Percentiles rank a stretch among this genome's conserved stretches.
Conservation (phyloP, 139 green algal species). For the Chlamydomonas sp. region DNA sequence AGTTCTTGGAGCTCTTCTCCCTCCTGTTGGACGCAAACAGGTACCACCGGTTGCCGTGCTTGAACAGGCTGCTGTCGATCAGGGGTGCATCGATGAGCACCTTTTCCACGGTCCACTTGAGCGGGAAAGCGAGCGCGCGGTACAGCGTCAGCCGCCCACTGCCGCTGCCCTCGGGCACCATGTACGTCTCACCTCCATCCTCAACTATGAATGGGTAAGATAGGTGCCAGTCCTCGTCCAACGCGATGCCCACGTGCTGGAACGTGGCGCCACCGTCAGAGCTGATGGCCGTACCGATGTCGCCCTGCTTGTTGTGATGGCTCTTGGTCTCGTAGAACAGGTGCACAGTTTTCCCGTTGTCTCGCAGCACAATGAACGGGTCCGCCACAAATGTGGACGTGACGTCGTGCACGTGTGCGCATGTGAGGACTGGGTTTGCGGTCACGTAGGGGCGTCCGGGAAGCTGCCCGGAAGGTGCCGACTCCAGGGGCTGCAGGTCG, state of each 20-base stretch:
- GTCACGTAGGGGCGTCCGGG: background rate
- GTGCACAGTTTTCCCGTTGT: slow-evolving; percentile 12
- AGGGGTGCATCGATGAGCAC: slow-evolving; percentile 22
- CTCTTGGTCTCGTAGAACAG: slow-evolving; percentile 42
- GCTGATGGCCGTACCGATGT: slow-evolving; percentile 35
- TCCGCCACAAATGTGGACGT: slow-evolving; percentile 30
- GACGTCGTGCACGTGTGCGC: slow-evolving; percentile 11
- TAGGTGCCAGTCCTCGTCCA: slow-evolving; percentile 41
- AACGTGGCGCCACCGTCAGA: slow-evolving; percentile 28
- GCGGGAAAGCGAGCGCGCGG: slow-evolving; percentile 21
- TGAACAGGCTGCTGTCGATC: slow-evolving; percentile 25
- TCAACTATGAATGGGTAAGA: slow-evolving; percentile 41
- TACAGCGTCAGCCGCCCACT: slow-evolving; percentile 31
- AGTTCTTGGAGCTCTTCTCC: slow-evolving; percentile 11
- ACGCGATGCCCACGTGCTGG: slow-evolving; percentile 27
- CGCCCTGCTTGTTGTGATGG: slow-evolving; percentile 19
- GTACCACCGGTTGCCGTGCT: slow-evolving; percentile 26
- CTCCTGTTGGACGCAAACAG: slow-evolving; percentile 28
- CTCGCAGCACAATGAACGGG: slow-evolving; percentile 26
- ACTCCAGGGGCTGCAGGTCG: slow-evolving; percentile 16
- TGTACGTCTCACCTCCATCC: slow-evolving; percentile 30
- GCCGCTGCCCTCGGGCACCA: slow-evolving; percentile 34
- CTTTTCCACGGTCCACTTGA: slow-evolving; percentile 19
- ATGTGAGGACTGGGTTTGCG: slow-evolving; percentile 31
- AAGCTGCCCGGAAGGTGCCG: background rate